phyloP scores from a whole-genome alignment of 2,329 filamentous ascomycete species.

The Cercospora sojina region DNA sequence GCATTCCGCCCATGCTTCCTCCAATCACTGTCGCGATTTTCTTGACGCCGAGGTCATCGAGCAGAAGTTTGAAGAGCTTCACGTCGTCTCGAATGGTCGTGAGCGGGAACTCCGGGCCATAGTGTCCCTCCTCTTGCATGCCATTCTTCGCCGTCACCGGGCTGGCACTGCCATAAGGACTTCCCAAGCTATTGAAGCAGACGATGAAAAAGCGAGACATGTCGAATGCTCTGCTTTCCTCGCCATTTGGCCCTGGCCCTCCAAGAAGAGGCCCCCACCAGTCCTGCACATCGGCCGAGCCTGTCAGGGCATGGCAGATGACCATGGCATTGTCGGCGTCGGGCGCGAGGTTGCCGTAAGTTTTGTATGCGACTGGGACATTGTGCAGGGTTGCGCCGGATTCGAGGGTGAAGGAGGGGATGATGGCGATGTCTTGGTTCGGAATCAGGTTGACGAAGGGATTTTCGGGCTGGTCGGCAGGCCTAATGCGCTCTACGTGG shows the following conservation, averaged over 20 bases:
- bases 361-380: constrained; percentile 66
- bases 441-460: constrained; percentile 83
- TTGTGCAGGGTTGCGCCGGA: constrained; percentile 82
- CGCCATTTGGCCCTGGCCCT: constrained; percentile 61
- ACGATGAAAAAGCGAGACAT: constrained; percentile 80
- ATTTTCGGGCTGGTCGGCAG: constrained; percentile 73
- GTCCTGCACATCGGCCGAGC: constrained; percentile 79
- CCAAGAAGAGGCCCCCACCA: constrained; percentile 87
- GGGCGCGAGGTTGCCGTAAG: constrained; percentile 58
- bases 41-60: constrained; percentile 76
- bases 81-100: constrained; percentile 96
- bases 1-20: constrained; percentile 85
- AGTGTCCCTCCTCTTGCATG: constrained; percentile 68
- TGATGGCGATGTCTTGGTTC: constrained; percentile 80
- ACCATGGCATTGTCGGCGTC: constrained; percentile 62
- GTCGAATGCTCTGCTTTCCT: constrained; percentile 62
- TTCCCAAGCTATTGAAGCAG: constrained; percentile 82
- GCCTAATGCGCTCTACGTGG: constrained; percentile 32
- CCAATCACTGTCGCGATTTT: constrained; percentile 78
- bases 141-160: constrained; percentile 87
- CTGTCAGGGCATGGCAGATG: constrained; percentile 80
- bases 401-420: constrained; percentile 89
- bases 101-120: constrained; percentile 93
- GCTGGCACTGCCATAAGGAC: constrained; percentile 83
- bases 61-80: constrained; percentile 74